Percentiles rank a stretch among this genome's conserved stretches.
Evolutionary conservation across 352 stramenopile species (phyloP).

Genomic region (Globisporangium cylindrosporum): DNA sequence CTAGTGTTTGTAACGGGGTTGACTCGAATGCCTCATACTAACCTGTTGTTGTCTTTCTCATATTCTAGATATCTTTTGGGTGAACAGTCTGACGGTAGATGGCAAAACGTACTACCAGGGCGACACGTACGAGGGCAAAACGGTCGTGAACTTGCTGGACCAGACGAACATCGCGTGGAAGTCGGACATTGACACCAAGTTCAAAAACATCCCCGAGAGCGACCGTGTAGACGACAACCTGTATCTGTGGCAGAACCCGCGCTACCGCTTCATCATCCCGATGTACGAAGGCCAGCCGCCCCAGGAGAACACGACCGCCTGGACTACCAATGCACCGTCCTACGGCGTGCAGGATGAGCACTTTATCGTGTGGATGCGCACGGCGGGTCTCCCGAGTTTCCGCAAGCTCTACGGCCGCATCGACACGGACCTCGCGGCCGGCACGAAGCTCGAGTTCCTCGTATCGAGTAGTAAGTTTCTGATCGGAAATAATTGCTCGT

Average conservation of each 20-base stretch:
- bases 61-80: conserved; percentile 77
- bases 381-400: conserved; percentile 96
- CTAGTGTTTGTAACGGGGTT: not conserved
- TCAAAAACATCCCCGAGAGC: conserved; percentile 86
- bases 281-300: conserved; percentile 49
- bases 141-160: conserved; percentile 86
- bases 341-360: conserved; percentile 97
- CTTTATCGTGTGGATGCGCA: conserved; percentile 99
- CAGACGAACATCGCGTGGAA: conserved; percentile 97
- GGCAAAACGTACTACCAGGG: conserved; percentile 60
- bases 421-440: conserved; percentile 87
- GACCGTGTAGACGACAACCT: conserved; percentile 43
- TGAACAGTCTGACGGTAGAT: conserved; percentile 61
- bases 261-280: conserved; percentile 82
- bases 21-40: not conserved
- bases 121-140: conserved; percentile 48
- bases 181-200: conserved; percentile 95
- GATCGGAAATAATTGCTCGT: too few relatives aligned
- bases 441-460: conserved; percentile 90
- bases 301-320: conserved; percentile 77
- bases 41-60: not conserved
- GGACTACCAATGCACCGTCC: conserved; percentile 55
- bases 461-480: conserved; percentile 76
- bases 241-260: conserved; percentile 82
- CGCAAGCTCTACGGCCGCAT: conserved; percentile 99